Base-by-base conservation (phyloP, 495 filamentous ascomycete species). In the Penicillium parvum region DNA sequence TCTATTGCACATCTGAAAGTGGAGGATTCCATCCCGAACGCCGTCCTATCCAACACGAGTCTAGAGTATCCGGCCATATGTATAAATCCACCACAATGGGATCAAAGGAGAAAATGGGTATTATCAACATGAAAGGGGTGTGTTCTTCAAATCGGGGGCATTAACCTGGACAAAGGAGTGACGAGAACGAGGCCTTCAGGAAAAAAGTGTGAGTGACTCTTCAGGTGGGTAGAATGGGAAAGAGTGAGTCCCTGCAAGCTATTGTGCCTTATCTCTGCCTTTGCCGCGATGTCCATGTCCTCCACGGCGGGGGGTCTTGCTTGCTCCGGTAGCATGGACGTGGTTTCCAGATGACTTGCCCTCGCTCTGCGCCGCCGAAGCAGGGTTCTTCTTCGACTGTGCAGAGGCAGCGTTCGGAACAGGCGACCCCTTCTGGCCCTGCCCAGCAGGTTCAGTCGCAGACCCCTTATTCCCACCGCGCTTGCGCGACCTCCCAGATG, bases 391-490 rank as follows among this genome's bases (percentile, higher is more conserved):
- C 16, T 53, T 58, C 0, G 54, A 4, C 17, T 22, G 44, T 23
- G 23, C 37, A 11, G 40, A 19, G 12, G 21, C 18, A 14, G 39
- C 29, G 14, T 32, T 17, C 7, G 28, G 28, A n/a, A 3, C 27
- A n/a, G 27, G 7, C 3, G 40, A 33, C 11, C 43, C 28, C 17
- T 39, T 47, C 10, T 45, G 43, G 19, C 27, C 32, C 20, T 39
- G 48, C 5, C 45, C 33, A n/a, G 23, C 37, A 37, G 29, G 6
- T n/a, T 23, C 34, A 30, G 50, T 46, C 22, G 30, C 16, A 4
- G 37, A 3, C 32, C n/a, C 45, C 30, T 53, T 58, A 11, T 65
- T 66, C 8, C 60, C 58, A 18, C 64, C 51, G 20, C 55, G 52
- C 45, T 58, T 67, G 30, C 65, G 64, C 18, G 47, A 37, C 12